Conservation (phyloP, 148 eudicot species). For the Rhododendron henanense region DNA sequence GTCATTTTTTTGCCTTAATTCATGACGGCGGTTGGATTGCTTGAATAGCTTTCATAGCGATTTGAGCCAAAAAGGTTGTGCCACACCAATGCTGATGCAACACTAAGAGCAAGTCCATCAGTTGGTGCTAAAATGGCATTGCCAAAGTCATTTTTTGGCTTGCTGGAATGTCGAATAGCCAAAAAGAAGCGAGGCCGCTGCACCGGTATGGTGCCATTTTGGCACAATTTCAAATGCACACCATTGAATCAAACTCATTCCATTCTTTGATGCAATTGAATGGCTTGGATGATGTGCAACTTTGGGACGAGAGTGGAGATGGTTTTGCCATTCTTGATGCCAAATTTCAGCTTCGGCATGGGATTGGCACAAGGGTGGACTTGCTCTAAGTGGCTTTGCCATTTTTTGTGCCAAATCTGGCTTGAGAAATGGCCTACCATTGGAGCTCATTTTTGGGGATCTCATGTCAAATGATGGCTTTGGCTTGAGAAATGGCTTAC, state of each 20-base stretch:
- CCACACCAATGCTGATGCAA: not conserved
- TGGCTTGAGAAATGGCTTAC: not conserved
- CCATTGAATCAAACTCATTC: not conserved
- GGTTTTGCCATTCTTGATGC: not conserved
- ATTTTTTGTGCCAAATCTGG: no score
- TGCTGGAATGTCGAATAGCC: not conserved
- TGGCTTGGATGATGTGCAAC: not conserved
- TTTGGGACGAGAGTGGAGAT: not conserved
- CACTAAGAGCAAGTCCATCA: not conserved
- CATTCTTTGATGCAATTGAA: not conserved
- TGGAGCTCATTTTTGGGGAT: no score
- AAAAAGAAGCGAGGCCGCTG: not conserved
- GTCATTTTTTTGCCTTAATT: not conserved
- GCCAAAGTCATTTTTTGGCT: not conserved
- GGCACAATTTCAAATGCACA: not conserved
- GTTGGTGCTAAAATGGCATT: not conserved
- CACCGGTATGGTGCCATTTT: not conserved
- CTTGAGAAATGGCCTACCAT: no score
- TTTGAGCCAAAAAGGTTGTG: not conserved
- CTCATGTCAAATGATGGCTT: not conserved
- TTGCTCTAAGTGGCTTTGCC: no score
- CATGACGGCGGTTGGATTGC: not conserved
- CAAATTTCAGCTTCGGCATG: not conserved
- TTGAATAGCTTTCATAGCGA: not conserved
- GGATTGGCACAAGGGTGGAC: not conserved